Evolutionary conservation across 768 basidiomycete genomes (phyloP).

Genomic region (Termitomyces sp.): DNA sequence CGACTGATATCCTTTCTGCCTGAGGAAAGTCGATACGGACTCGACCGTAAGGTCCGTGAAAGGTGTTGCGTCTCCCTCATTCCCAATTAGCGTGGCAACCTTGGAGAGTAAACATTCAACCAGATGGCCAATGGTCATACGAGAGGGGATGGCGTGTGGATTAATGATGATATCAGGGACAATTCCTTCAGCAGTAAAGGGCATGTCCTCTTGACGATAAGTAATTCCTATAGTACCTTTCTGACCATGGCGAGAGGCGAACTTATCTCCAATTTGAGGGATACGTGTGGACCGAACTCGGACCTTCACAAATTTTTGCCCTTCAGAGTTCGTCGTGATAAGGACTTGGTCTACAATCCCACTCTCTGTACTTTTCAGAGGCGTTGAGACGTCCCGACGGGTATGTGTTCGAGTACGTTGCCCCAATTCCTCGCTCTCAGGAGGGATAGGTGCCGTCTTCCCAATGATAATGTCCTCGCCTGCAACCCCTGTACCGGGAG

Average conservation of each 20-base stretch:
- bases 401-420: constrained; percentile 92
- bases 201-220: constrained; percentile 99
- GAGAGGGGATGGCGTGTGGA: constrained; percentile 98
- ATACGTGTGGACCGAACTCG: constrained; percentile 93
- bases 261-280: constrained; percentile 98
- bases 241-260: constrained; percentile 98
- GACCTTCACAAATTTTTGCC: constrained; percentile 97
- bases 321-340: constrained; percentile 93
- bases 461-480: constrained; percentile 99
- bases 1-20: constrained; percentile 90
- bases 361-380: constrained; percentile 95
- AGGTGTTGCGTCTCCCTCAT: constrained; percentile 97
- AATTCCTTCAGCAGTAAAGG: constrained; percentile 95
- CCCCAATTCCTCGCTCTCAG: constrained; percentile 95
- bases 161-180: constrained; percentile 98
- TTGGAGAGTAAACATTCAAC: constrained; percentile 97
- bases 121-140: constrained; percentile 99
- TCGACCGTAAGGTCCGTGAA: constrained; percentile 98
- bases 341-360: constrained; percentile 97
- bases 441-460: constrained; percentile 95
- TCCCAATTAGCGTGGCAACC: constrained; percentile 91
- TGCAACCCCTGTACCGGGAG: constrained; percentile 88
- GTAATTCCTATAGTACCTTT: constrained; percentile 99
- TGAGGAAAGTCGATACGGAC: constrained; percentile 88
- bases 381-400: constrained; percentile 94